Percentiles rank a stretch among this genome's conserved stretches.
phyloP scores from a whole-genome alignment of 2,329 filamentous ascomycete species.

The Ceratocystis variospora region DNA sequence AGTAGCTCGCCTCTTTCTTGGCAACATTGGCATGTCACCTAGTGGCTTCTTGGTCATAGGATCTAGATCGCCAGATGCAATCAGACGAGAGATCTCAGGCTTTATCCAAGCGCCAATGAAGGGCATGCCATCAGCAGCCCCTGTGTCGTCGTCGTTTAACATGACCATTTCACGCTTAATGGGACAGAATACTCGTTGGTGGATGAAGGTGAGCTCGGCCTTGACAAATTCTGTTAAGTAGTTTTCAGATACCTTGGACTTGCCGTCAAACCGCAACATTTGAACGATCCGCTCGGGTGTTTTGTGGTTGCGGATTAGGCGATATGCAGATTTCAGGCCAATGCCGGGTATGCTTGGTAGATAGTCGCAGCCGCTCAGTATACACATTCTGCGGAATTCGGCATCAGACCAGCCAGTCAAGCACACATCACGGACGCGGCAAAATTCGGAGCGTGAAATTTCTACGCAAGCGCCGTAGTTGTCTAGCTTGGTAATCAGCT shows the following conservation, averaged over 20 bases:
- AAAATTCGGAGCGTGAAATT: slow-evolving; percentile 79
- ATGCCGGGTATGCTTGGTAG: slow-evolving; percentile 72
- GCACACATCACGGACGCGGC: slow-evolving; percentile 73
- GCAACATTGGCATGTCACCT: slow-evolving; percentile 28
- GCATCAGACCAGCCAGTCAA: slow-evolving; percentile 82
- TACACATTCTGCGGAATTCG: slow-evolving; percentile 90
- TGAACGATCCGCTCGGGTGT: slow-evolving; percentile 68
- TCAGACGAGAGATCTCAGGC: slow-evolving; percentile 52
- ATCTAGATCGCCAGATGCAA: slow-evolving; percentile 72
- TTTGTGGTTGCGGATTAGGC: slow-evolving; percentile 80
- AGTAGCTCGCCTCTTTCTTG: slow-evolving; percentile 11
- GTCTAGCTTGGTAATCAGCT: slow-evolving; percentile 84
- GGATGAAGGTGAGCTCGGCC: slow-evolving; percentile 82
- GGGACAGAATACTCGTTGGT: slow-evolving; percentile 91
- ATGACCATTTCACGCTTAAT: slow-evolving; percentile 55
- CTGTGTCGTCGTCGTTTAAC: slow-evolving; percentile 50
- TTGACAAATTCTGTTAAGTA: slow-evolving; percentile 72
- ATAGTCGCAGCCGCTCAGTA: slow-evolving; percentile 93
- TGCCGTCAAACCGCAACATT: slow-evolving; percentile 78
- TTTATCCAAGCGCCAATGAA: slow-evolving; percentile 69
- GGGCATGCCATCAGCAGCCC: slow-evolving; percentile 56
- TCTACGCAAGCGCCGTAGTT: slow-evolving; percentile 88
- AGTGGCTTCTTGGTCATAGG: slow-evolving; percentile 71
- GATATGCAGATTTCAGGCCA: slow-evolving; percentile 86
- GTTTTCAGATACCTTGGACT: slow-evolving; percentile 62